phyloP scores from a whole-genome alignment of 768 basidiomycete genomes.

The Leccinum sublutescens region DNA sequence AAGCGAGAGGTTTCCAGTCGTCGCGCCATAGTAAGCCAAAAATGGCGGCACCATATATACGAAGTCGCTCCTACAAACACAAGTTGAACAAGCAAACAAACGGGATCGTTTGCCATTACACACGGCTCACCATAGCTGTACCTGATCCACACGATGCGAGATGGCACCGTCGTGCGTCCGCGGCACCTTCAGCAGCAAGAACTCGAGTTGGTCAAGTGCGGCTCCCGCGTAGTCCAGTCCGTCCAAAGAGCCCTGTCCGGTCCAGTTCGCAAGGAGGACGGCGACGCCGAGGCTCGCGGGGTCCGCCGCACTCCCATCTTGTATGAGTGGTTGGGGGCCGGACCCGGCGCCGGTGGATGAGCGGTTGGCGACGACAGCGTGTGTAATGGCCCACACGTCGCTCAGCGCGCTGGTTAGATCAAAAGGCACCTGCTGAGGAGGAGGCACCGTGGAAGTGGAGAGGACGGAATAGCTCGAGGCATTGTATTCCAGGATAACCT shows the following conservation, averaged over 20 bases:
- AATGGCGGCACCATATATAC: constrained; percentile 88
- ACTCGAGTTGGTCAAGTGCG: constrained; percentile 65
- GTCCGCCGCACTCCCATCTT: constrained; percentile 68
- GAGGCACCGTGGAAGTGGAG: constrained; percentile 27
- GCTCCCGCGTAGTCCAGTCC: constrained; percentile 59
- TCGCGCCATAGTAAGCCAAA: constrained; percentile 77
- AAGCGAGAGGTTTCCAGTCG: constrained; percentile 55
- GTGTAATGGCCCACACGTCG: constrained; percentile 58
- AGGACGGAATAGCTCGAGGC: constrained; percentile 47
- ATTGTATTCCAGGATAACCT: constrained; percentile 52
- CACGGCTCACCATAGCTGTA: constrained; percentile 64
- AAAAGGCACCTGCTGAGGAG: constrained; percentile 24
- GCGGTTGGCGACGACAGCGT: constrained; percentile 47
- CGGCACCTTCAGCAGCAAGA: constrained; percentile 54
- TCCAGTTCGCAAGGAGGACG: constrained; percentile 63
- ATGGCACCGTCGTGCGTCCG: constrained; percentile 74
- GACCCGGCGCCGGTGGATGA: constrained; percentile 41
- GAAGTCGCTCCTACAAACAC: constrained; percentile 61
- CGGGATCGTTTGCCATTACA: neutral
- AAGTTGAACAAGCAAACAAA: neutral
- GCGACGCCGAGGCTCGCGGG: constrained; percentile 77
- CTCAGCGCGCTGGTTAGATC: constrained; percentile 36
- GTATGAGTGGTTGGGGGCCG: constrained; percentile 56
- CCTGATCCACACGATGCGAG: constrained; percentile 65
- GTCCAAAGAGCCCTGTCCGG: constrained; percentile 35